Evolutionary conservation across 169 alveolate genomes (phyloP).

Genomic region (Amoebophrya sp.): DNA sequence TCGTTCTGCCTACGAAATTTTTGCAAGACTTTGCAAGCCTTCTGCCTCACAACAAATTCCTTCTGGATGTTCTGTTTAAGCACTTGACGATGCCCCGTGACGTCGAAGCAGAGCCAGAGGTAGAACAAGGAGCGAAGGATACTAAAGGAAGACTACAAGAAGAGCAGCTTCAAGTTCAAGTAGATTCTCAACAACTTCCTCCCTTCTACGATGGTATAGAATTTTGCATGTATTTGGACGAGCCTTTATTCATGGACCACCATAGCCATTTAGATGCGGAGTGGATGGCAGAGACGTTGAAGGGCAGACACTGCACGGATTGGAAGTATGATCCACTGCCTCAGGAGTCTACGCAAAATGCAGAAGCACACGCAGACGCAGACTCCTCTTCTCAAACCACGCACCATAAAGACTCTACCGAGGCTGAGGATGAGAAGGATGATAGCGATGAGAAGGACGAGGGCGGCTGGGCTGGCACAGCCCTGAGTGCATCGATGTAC

Average conservation of each 20-base stretch:
- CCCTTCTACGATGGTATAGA: neutral
- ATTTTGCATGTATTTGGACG: neutral
- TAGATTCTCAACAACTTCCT: neutral
- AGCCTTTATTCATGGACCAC: neutral
- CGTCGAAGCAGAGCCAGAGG: too few species aligned
- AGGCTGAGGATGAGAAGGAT: too few species aligned
- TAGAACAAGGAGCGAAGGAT: too few species aligned
- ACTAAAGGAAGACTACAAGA: too few species aligned
- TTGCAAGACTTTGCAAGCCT: neutral
- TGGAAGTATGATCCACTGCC: slow-evolving; percentile 7
- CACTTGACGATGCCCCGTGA: too few species aligned
- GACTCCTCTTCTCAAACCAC: too few species aligned
- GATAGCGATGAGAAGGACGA: too few species aligned
- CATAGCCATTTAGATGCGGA: neutral
- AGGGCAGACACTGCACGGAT: neutral
- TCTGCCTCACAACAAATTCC: neutral
- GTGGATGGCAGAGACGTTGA: neutral
- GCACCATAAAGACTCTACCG: too few species aligned
- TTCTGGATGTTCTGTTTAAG: neutral
- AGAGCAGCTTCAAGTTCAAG: too few species aligned
- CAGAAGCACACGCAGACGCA: too few species aligned
- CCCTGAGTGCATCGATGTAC: too few species aligned
- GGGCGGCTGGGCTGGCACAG: too few species aligned
- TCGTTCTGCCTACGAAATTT: neutral
- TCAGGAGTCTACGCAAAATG: neutral